Evolutionary conservation across 1,284 basidiomycete species (phyloP).

Genomic region (Xerocomus amazonicus): DNA sequence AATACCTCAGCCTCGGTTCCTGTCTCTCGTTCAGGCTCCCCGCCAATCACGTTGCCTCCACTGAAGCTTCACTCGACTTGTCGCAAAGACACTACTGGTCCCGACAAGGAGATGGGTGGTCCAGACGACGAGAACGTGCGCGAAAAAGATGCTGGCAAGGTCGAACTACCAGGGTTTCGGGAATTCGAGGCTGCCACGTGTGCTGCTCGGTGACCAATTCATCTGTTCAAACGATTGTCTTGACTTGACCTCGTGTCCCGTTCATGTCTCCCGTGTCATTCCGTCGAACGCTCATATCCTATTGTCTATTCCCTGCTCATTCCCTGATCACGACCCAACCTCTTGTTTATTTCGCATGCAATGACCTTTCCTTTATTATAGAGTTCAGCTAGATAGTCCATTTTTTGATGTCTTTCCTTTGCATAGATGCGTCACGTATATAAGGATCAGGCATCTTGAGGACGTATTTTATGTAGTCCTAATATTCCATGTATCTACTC

Average conservation of each 20-base stretch:
- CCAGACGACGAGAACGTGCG: slow-evolving; percentile 25
- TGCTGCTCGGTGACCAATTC: slow-evolving; percentile 16
- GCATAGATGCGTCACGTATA: slow-evolving; percentile 32
- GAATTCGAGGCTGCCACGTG: slow-evolving; percentile 36
- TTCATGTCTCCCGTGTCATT: slow-evolving; percentile 3
- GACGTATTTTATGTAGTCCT: slow-evolving; percentile 37
- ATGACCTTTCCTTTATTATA: slow-evolving; percentile 15
- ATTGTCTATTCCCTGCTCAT: slow-evolving; percentile 9
- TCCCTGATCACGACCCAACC: slow-evolving; percentile 7
- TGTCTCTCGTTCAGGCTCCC: slow-evolving; percentile 55
- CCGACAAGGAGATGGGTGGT: slow-evolving; percentile 12
- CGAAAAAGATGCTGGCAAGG: slow-evolving; percentile 18
- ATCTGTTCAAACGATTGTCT: neutral
- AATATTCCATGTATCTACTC: slow-evolving; percentile 33
- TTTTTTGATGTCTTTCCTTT: slow-evolving; percentile 13
- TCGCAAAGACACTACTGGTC: slow-evolving; percentile 18
- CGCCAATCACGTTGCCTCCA: slow-evolving; percentile 68
- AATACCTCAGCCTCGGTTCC: slow-evolving; percentile 40
- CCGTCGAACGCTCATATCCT: slow-evolving; percentile 20
- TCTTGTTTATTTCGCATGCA: slow-evolving; percentile 10
- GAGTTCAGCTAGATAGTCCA: slow-evolving; percentile 20
- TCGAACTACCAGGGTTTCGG: slow-evolving; percentile 34
- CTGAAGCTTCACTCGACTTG: slow-evolving; percentile 44
- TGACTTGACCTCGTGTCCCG: slow-evolving; percentile 5
- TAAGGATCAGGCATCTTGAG: slow-evolving; percentile 37